Conservation (phyloP, 2,329 filamentous ascomycete genomes). For the Fusarium sp. region DNA sequence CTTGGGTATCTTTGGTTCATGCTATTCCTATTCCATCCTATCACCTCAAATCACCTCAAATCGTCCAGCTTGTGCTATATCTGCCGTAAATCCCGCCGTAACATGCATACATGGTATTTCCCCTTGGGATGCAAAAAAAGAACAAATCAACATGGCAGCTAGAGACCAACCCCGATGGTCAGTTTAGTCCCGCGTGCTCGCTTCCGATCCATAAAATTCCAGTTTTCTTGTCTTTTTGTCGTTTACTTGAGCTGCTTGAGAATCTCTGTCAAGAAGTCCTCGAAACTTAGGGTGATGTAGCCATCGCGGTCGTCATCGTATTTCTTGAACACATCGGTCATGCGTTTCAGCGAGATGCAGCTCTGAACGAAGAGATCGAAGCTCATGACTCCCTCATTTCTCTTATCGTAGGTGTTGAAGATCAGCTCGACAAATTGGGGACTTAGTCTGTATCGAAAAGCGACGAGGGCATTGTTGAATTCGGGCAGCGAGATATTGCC, state of each 20-base stretch:
- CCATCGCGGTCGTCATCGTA: slow-evolving; percentile 98
- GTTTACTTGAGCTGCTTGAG: slow-evolving; percentile 68
- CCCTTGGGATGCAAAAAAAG: slow-evolving; percentile 11
- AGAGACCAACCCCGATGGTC: neutral
- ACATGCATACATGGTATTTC: slow-evolving; percentile 17
- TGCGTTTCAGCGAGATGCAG: slow-evolving; percentile 95
- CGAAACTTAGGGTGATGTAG: slow-evolving; percentile 86
- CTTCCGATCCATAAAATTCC: slow-evolving; percentile 1
- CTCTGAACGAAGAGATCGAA: slow-evolving; percentile 99
- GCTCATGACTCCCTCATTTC: slow-evolving; percentile 77
- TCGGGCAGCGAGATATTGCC: slow-evolving; percentile 89
- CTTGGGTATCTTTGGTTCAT: slow-evolving; percentile 49
- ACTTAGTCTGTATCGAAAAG: slow-evolving; percentile 93
- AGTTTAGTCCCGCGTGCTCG: neutral
- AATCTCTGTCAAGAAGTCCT: slow-evolving; percentile 81
- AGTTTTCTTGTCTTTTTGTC: slow-evolving; percentile 1
- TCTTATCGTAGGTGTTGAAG: slow-evolving; percentile 90
- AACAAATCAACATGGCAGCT: slow-evolving; percentile 11
- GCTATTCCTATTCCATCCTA: slow-evolving; percentile 31
- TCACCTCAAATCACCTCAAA: slow-evolving; percentile 1
- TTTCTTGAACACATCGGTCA: slow-evolving; percentile 99
- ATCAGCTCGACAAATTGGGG: slow-evolving; percentile 85
- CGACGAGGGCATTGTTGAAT: slow-evolving; percentile 89
- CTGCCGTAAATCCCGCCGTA: slow-evolving; percentile 23
- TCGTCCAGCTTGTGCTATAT: slow-evolving; percentile 10